Conservation (phyloP, 1,284 basidiomycete species). For the Exobasidium rhododendri region DNA sequence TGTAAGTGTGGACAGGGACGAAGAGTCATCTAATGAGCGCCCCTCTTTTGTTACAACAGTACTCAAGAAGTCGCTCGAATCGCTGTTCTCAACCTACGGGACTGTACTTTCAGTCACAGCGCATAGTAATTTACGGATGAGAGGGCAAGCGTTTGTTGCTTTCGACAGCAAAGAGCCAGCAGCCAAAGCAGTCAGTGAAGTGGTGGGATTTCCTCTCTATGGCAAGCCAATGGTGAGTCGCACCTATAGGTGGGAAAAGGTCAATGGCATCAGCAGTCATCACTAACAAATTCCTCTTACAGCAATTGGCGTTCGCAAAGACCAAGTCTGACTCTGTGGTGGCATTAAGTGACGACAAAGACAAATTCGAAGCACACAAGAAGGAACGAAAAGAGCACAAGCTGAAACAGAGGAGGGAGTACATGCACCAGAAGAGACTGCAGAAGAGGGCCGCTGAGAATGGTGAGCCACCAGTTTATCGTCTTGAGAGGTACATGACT, state of each 20-base stretch:
- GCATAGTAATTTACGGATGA: conserved; percentile 89
- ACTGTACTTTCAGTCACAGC: conserved; percentile 87
- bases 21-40: not conserved
- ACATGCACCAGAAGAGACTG: conserved; percentile 30
- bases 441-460: conserved; percentile 32
- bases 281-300: no score
- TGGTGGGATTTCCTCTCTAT: conserved; percentile 89
- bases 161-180: conserved; percentile 78
- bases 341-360: conserved; percentile 62
- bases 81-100: conserved; percentile 89
- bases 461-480: not conserved
- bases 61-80: conserved; percentile 79
- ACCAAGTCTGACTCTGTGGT: conserved; percentile 72
- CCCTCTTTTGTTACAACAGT: conserved; percentile 58
- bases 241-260: not conserved
- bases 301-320: conserved; percentile 91
- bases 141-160: conserved; percentile 95
- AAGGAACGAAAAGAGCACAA: conserved; percentile 26
- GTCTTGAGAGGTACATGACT: not conserved
- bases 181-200: conserved; percentile 82
- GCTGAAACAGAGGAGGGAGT: not conserved
- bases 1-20: not conserved
- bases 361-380: conserved; percentile 39
- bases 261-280: no score
- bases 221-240: conserved; percentile 76